Evolutionary conservation across 2,329 filamentous ascomycete species (phyloP).

Genomic region (Rugonectria rugulosa): DNA sequence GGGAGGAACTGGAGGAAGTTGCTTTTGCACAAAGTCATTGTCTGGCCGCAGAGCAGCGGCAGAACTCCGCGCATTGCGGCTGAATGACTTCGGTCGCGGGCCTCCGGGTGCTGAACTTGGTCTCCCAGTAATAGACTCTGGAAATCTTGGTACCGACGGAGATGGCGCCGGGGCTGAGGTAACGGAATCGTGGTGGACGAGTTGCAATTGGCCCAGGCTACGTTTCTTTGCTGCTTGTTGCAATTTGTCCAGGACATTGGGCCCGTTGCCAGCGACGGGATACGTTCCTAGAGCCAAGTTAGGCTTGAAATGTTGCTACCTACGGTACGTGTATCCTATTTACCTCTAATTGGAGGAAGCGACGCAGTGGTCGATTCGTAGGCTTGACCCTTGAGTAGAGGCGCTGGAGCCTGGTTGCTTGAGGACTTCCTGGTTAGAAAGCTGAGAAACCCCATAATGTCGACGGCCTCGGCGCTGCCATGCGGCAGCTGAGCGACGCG

Average conservation of each 20-base stretch:
- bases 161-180: constrained; percentile 20
- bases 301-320: constrained; percentile 7
- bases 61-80: constrained; percentile 29
- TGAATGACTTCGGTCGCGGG: constrained; percentile 26
- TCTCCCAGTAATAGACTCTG: constrained; percentile 18
- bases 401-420: constrained; percentile 11
- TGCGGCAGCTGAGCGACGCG: constrained; percentile 15
- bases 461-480: constrained; percentile 28
- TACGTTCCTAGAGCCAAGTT: constrained; percentile 32
- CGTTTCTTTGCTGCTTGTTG: constrained; percentile 38
- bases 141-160: constrained; percentile 29
- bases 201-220: constrained; percentile 33
- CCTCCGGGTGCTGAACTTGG: constrained; percentile 33
- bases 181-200: constrained; percentile 9
- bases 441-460: constrained; percentile 39
- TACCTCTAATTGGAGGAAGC: constrained; percentile 36
- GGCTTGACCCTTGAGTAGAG: constrained; percentile 31
- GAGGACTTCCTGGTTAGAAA: constrained; percentile 32
- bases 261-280: constrained; percentile 38
- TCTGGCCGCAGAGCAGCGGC: constrained; percentile 26
- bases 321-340: neutral
- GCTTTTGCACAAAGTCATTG: constrained; percentile 16
- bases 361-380: constrained; percentile 37
- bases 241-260: constrained; percentile 36
- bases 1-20: constrained; percentile 30